Conservation (phyloP, 179 eudicot species). For the Beta corolliflora region DNA sequence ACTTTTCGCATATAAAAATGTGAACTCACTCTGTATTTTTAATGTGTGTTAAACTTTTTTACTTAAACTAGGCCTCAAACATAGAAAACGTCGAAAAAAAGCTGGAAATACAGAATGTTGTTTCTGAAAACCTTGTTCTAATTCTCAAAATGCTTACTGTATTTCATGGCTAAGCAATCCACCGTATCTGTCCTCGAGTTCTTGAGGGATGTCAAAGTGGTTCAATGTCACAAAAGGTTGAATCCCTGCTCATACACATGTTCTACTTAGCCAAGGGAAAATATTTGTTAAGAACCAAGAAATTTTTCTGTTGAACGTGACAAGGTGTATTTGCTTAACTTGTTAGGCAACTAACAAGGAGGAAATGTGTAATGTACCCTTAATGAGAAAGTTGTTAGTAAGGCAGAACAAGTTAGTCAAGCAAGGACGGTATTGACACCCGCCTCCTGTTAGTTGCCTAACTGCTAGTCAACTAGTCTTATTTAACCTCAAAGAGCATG, state of each 20-base stretch:
- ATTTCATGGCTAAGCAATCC: slow-evolving; percentile 49
- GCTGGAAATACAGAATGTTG: background rate
- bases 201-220: slow-evolving; percentile 61
- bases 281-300: background rate
- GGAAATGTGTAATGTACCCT: too few relatives aligned
- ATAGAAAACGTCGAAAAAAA: background rate
- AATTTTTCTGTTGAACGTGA: background rate
- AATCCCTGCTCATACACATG: slow-evolving; percentile 36
- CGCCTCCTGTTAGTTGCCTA: too few relatives aligned
- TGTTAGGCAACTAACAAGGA: too few relatives aligned
- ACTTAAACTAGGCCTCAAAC: too few relatives aligned
- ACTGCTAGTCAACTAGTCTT: too few relatives aligned
- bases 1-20: background rate
- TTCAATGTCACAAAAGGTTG: slow-evolving; percentile 57
- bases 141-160: slow-evolving; percentile 33
- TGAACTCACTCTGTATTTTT: background rate
- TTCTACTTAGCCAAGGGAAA: background rate
- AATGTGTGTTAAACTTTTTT: too few relatives aligned
- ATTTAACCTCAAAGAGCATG: background rate
- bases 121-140: too few relatives aligned
- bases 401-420: too few relatives aligned
- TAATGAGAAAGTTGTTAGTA: too few relatives aligned
- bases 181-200: slow-evolving; percentile 52
- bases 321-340: too few relatives aligned
- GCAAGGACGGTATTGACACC: too few relatives aligned